Base-by-base conservation (phyloP, 805 yeast genomes). In the Candida rishiriensis region DNA sequence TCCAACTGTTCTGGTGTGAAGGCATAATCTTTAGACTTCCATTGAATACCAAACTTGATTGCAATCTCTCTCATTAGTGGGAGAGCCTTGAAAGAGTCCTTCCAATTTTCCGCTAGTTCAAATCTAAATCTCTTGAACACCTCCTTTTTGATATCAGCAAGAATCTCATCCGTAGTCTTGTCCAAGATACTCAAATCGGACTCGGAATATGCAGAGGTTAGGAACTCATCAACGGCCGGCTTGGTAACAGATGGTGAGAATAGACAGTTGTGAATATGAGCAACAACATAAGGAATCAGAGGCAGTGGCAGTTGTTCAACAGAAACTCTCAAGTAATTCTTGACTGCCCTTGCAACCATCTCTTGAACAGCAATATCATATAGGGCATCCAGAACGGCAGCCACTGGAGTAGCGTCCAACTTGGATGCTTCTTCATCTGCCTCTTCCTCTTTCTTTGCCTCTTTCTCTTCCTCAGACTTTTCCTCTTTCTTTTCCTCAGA, bases 1-100 rank as follows among this genome's bases (percentile, higher is more conserved):
- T 64, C 69, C 36, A 71, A 62, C 15, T 56, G 63, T 37, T 71
- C 79, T 37, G 60, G 59, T 30, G 78, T 71, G 61, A 79, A 78
- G 11, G 61, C 66, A 57, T 78, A 81, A 10, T 66, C 59, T 49
- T 66, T 73, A 10, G 76, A 70, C 48, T 71, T 66, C 86, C 96
- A 83, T 70, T 93, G 99, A 42, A 91, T 78, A 66, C 98, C 98
- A 54, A 82, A 78, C 65, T 86, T 85, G 42, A 70, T 56, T 10
- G 96, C 81, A 50, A 89, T 72, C 52, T 83, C 85, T 66, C 90
- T 81, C 55, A 88, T 70, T 31, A 64, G 51, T 41, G 76, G 79
- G 16, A 69, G 48, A 3, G 70, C 63, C 28, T 60, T 61, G 32
- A 75, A 48, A 14, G 59, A 51, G 1, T 63, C 54, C 11, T 52